Evolutionary conservation across 2,329 filamentous ascomycete genomes (phyloP), one percentile per base, ranked within the genome.

Genomic region (Monilinia aucupariae): DNA sequence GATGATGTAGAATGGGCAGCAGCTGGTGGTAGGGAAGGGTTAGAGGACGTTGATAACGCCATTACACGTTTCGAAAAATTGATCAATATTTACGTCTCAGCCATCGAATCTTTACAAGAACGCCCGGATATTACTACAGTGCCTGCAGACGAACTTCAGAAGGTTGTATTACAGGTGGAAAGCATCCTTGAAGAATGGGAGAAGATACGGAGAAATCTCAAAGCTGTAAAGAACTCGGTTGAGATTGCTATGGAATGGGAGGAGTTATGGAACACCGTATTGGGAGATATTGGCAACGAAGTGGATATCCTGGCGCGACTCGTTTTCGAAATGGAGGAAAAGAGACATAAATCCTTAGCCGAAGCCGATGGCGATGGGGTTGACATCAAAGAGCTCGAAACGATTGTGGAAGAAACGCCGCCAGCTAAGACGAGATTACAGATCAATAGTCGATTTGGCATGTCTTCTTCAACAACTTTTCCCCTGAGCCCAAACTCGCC

Each of bases 181-280:
- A 81, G 82, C 25, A 94, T 96, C 64, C 79, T 96, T 65, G 81
- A 81, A 43, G 90, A 92, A 71, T 99, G 94, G 94, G 82, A 85
- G 51, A 86, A 87, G 68, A 93, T 97, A 70, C 89, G 91, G 70
- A 81, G 79, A 49, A 88, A 89, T 1, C 78, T 99, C 58, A 89
- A 88, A 67, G 87, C 78, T 32, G 89, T 96, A 62, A 96, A 96
- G 74, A 84, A 84, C 54, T 93, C 97, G 73, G 93, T 99, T 22
- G 94, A 97, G 75, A 86, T 96, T 64, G 94, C 94, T 53, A 96
- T 97, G 92, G 94, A 99, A 73, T 99, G 93, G 93, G 92, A 97
- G 75, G 92, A 97, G 76, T 81, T 99, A 43, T 97, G 94, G 93
- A 91, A 91, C 70, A 91, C 84, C 67, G 93, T 97, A 3, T 80